Conservation (phyloP, 768 basidiomycete genomes). For the Hericium erinaceus region DNA sequence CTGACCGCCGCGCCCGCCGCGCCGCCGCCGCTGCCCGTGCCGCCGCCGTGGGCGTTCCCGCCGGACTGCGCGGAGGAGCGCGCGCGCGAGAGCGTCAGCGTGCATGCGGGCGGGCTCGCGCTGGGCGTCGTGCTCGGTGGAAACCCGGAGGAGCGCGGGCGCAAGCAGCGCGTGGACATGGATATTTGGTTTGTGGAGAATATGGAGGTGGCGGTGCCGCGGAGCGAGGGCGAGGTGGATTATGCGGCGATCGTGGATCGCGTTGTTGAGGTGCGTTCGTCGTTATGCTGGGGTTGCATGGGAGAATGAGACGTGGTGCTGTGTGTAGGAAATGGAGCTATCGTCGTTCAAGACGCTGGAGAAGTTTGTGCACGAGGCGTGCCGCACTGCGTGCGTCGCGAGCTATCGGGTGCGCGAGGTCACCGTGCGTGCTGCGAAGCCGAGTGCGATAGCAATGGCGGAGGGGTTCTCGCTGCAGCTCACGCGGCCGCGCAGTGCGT, state of each 20-base stretch:
- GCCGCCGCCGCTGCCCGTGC: neutral
- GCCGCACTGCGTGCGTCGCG: slow-evolving; percentile 4
- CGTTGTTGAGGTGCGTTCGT: slow-evolving; percentile 4
- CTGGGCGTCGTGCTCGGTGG: slow-evolving; percentile 4
- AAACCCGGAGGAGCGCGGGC: slow-evolving; percentile 1
- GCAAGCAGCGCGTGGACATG: slow-evolving; percentile 8
- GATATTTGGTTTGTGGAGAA: slow-evolving; percentile 9
- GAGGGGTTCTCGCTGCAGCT: slow-evolving; percentile 6
- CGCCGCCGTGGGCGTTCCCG: neutral
- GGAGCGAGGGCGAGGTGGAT: slow-evolving; percentile 2
- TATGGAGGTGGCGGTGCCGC: neutral
- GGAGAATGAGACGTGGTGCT: neutral
- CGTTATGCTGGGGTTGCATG: neutral
- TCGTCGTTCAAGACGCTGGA: slow-evolving; percentile 4
- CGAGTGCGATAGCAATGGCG: neutral
- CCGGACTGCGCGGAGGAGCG: too few species aligned
- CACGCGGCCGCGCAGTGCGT: slow-evolving; percentile 1
- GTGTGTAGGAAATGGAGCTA: slow-evolving; percentile 1
- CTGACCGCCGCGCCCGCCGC: neutral
- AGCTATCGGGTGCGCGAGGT: slow-evolving; percentile 3
- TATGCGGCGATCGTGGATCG: slow-evolving; percentile 3
- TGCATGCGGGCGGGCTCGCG: slow-evolving; percentile 5
- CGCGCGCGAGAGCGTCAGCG: neutral
- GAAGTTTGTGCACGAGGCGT: slow-evolving; percentile 5
- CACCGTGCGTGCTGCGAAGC: slow-evolving; percentile 5